These are phyloP conservation scores for Yarrowia galli DNA, from an alignment of 1,139 yeast species.

Conservation along the genomic window DNA sequence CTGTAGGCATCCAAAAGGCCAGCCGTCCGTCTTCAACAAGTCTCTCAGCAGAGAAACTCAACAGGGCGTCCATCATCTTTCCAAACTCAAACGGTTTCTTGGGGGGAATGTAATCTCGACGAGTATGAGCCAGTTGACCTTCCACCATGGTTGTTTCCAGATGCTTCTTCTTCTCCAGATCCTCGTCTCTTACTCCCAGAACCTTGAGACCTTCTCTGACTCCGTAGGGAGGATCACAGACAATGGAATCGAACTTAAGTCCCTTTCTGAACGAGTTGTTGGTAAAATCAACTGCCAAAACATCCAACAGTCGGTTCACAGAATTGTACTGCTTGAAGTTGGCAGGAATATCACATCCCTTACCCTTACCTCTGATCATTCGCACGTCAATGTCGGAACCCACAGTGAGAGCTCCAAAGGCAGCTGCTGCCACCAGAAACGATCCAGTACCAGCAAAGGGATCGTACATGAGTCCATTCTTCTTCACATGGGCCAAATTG, in stretches of 20 bases:
- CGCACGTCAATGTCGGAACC: constrained; percentile 95
- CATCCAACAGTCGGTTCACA: constrained; percentile 67
- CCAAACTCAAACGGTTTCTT: constrained; percentile 89
- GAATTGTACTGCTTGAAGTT: constrained; percentile 82
- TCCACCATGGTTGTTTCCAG: constrained; percentile 74
- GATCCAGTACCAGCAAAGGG: constrained; percentile 99
- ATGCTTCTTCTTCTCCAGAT: constrained; percentile 46
- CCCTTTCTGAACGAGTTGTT: constrained; percentile 77
- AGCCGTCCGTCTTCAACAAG: constrained; percentile 78
- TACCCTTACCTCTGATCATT: constrained; percentile 75
- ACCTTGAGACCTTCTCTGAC: constrained; percentile 95
- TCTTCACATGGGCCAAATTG: constrained; percentile 77
- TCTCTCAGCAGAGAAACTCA: constrained; percentile 73
- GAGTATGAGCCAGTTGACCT: constrained; percentile 77
- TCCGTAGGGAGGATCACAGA: constrained; percentile 98
- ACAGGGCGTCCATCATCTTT: constrained; percentile 74
- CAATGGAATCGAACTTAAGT: constrained; percentile 75
- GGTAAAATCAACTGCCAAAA: constrained; percentile 92
- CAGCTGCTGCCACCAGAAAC: constrained; percentile 85
- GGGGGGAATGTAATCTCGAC: constrained; percentile 88
- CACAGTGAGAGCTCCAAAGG: constrained; percentile 78
- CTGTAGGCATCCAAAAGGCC: constrained; percentile 98
- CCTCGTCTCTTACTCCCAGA: constrained; percentile 77
- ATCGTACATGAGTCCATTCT: constrained; percentile 78
- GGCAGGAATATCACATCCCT: constrained; percentile 54